These are phyloP conservation scores for Geosmithia putterillii DNA, from an alignment of 2,329 filamentous ascomycete species.

Conservation along the genomic window DNA sequence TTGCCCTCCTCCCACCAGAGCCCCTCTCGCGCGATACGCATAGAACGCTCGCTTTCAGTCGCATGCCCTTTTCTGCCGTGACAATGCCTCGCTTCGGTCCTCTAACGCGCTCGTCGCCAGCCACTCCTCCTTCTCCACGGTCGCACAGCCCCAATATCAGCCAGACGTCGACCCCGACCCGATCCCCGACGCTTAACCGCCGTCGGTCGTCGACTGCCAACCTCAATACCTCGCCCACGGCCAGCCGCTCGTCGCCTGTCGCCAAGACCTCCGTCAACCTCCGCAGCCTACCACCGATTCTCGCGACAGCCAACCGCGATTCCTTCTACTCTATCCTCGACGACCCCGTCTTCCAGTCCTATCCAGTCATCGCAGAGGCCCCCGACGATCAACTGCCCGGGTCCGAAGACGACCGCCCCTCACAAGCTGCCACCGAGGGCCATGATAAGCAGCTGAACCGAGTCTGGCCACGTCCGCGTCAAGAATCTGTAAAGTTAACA, in stretches of 20 bases:
- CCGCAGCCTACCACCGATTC: neutral
- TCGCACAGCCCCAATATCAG: neutral
- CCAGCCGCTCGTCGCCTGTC: neutral
- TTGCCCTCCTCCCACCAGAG: neutral
- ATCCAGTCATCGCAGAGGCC: slow-evolving; percentile 2
- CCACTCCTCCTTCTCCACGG: neutral
- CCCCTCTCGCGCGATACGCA: neutral
- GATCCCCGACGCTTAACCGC: neutral
- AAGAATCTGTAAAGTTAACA: slow-evolving; percentile 37
- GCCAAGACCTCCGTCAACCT: neutral
- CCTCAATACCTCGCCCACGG: neutral
- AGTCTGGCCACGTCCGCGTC: slow-evolving; percentile 31
- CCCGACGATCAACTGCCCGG: slow-evolving; percentile 8
- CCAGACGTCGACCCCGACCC: neutral
- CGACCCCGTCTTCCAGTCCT: slow-evolving; percentile 37
- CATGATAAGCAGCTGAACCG: slow-evolving; percentile 16
- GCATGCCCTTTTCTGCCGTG: neutral
- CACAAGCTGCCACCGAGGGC: neutral
- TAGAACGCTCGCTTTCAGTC: neutral
- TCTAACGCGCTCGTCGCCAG: neutral
- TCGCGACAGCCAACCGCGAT: slow-evolving; percentile 21
- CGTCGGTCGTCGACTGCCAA: neutral
- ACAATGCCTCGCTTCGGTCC: neutral
- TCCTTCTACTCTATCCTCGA: slow-evolving; percentile 41
- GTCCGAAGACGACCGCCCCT: neutral